Evolutionary conservation across 371 early-diverging fungal species (phyloP).

Genomic region (Sporodiniella umbellata): DNA sequence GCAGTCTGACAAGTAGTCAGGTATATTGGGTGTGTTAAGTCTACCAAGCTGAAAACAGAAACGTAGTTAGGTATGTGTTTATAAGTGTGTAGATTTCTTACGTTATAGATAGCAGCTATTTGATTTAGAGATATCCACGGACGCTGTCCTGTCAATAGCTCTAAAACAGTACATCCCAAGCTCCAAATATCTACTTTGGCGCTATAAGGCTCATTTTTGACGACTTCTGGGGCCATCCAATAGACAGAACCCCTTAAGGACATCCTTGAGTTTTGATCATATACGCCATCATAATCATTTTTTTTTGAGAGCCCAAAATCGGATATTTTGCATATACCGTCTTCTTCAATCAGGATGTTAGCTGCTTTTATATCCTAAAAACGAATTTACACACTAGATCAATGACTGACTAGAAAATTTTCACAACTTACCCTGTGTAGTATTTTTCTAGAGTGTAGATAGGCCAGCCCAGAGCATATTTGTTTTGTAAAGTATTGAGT

Average conservation of each 20-base stretch:
- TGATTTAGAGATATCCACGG: slow-evolving; percentile 79
- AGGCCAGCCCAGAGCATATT: slow-evolving; percentile 81
- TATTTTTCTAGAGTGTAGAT: slow-evolving; percentile 88
- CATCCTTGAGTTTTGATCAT: slow-evolving; percentile 56
- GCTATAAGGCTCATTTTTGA: slow-evolving; percentile 72
- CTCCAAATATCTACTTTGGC: slow-evolving; percentile 80
- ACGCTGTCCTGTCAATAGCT: slow-evolving; percentile 88
- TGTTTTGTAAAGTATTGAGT: slow-evolving; percentile 84
- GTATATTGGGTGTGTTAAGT: slow-evolving; percentile 64
- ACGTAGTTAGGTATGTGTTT: too few species aligned
- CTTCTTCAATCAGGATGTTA: slow-evolving; percentile 83
- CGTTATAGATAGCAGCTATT: slow-evolving; percentile 70
- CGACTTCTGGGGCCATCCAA: slow-evolving; percentile 96
- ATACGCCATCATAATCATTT: slow-evolving; percentile 52
- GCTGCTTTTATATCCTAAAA: slow-evolving; percentile 91
- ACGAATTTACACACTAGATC: background rate
- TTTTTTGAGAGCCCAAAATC: slow-evolving; percentile 97
- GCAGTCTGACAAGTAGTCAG: slow-evolving; percentile 58
- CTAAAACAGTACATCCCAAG: slow-evolving; percentile 83
- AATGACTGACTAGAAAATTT: background rate
- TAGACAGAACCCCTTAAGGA: slow-evolving; percentile 66
- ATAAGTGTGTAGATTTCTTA: slow-evolving; percentile 29
- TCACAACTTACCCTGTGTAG: slow-evolving; percentile 63
- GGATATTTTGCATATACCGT: slow-evolving; percentile 91
- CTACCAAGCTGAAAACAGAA: slow-evolving; percentile 35